These are phyloP conservation scores for Beauveria asiatica DNA, from an alignment of 2,329 filamentous ascomycete genomes.

Conservation along the genomic window DNA sequence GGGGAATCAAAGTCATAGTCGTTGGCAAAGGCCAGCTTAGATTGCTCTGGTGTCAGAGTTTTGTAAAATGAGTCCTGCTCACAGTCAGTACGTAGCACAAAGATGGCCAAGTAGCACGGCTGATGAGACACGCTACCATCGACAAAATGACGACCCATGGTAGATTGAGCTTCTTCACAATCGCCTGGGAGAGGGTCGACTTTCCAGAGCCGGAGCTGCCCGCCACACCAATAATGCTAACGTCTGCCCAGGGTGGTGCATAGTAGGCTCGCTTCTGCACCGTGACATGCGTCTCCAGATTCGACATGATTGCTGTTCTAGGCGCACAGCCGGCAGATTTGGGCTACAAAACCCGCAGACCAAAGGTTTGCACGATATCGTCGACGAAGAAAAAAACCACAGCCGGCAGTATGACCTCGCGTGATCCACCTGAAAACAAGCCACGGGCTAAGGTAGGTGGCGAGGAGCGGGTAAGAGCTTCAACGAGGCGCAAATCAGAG, in stretches of 20 bases:
- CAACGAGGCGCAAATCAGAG: background rate
- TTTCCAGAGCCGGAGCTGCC: slow-evolving; percentile 93
- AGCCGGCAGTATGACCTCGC: background rate
- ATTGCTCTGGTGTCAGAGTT: slow-evolving; percentile 69
- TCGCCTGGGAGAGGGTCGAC: slow-evolving; percentile 86
- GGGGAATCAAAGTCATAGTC: slow-evolving; percentile 96
- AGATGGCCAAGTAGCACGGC: background rate
- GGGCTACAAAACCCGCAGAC: background rate
- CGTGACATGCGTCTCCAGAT: slow-evolving; percentile 35
- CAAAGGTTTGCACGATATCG: background rate
- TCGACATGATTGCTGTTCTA: slow-evolving; percentile 17
- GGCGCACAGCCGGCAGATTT: background rate
- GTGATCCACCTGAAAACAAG: slow-evolving; percentile 7
- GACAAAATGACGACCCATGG: slow-evolving; percentile 98
- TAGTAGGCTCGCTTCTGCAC: slow-evolving; percentile 63
- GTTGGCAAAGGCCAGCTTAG: slow-evolving; percentile 72
- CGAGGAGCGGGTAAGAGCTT: background rate
- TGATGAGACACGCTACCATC: slow-evolving; percentile 54
- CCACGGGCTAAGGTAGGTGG: background rate
- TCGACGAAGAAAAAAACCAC: background rate
- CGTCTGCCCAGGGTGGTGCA: slow-evolving; percentile 89
- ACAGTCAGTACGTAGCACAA: background rate
- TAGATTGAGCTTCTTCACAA: slow-evolving; percentile 80
- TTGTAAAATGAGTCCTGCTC: slow-evolving; percentile 96
- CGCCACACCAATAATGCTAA: slow-evolving; percentile 93